These are phyloP conservation scores for Fusarium verticillioides DNA, from an alignment of 2,329 filamentous ascomycete genomes.

Conservation along the genomic window DNA sequence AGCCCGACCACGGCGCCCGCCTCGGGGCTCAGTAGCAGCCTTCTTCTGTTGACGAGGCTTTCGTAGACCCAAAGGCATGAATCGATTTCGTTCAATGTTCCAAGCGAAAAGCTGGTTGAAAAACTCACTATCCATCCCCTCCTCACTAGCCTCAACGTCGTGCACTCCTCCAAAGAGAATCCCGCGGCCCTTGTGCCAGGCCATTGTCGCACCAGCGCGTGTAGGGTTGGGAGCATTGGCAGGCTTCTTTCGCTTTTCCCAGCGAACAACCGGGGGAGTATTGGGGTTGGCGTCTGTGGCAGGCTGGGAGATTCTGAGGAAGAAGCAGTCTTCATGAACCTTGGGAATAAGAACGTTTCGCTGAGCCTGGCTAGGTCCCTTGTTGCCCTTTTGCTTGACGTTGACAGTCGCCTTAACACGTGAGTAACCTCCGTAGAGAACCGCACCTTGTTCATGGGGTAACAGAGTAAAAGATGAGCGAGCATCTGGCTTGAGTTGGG, in stretches of 20 bases:
- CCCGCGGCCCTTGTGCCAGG: conserved; percentile 90
- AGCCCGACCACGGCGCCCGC: conserved; percentile 74
- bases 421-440: conserved; percentile 93
- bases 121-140: conserved; percentile 97
- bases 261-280: conserved; percentile 78
- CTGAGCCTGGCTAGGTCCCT: conserved; percentile 69
- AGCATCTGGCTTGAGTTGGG: conserved; percentile 87
- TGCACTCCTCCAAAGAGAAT: conserved; percentile 96
- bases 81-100: conserved; percentile 95
- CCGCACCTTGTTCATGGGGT: conserved; percentile 89
- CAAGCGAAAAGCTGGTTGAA: conserved; percentile 93
- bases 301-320: conserved; percentile 82
- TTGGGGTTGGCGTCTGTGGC: conserved; percentile 72
- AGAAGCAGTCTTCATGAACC: conserved; percentile 96
- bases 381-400: conserved; percentile 64
- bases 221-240: conserved; percentile 87
- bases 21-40: conserved; percentile 62
- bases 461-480: conserved; percentile 92
- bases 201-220: conserved; percentile 92
- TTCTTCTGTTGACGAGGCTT: conserved; percentile 77
- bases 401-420: conserved; percentile 80
- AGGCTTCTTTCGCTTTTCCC: conserved; percentile 93
- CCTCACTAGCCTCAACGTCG: conserved; percentile 89
- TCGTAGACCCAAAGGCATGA: conserved; percentile 84
- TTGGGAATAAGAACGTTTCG: conserved; percentile 84